A percentile compares a stretch with the other conserved stretches of the same genome.
Evolutionary conservation across 768 basidiomycete genomes (phyloP).

Genomic region (Pisolithus marmoratus): DNA sequence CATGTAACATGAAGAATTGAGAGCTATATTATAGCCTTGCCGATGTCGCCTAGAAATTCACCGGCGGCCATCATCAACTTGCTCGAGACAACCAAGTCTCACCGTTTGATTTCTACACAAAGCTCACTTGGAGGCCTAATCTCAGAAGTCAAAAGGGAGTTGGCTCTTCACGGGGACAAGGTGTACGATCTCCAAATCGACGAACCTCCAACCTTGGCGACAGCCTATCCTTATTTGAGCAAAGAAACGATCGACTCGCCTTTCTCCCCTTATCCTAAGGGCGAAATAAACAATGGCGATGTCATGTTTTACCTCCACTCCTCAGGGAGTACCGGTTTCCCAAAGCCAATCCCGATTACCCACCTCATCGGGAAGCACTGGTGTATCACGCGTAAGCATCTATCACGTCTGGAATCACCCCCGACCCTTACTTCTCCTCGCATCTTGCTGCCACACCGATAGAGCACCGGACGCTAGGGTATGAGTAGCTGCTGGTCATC

Average conservation of each 20-base stretch:
- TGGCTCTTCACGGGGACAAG: conserved; percentile 2
- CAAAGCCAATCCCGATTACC: conserved; percentile 36
- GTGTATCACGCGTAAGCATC: conserved; percentile 27
- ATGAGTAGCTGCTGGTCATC: conserved; percentile 6
- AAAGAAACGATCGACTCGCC: neutral
- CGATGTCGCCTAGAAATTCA: conserved; percentile 35
- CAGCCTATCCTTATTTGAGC: conserved; percentile 7
- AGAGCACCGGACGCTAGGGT: conserved; percentile 5
- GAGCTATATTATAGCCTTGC: conserved; percentile 24
- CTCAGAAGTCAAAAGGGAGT: conserved; percentile 18
- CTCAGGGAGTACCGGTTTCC: conserved; percentile 45
- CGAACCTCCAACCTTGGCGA: conserved; percentile 8
- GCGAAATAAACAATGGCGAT: conserved; percentile 8
- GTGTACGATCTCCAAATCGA: conserved; percentile 8
- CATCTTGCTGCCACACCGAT: conserved; percentile 4
- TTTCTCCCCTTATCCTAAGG: conserved; percentile 10
- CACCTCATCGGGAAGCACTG: conserved; percentile 28
- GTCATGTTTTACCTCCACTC: conserved; percentile 39
- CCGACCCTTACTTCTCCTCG: neutral
- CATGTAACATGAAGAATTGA: neutral
- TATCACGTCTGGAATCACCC: neutral
- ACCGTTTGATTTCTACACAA: conserved; percentile 32
- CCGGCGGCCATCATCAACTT: conserved; percentile 29
- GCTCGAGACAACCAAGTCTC: conserved; percentile 33
- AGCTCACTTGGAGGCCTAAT: conserved; percentile 27